Base-by-base conservation (phyloP, 2,329 filamentous ascomycete species). In the Cladosporium sp. region DNA sequence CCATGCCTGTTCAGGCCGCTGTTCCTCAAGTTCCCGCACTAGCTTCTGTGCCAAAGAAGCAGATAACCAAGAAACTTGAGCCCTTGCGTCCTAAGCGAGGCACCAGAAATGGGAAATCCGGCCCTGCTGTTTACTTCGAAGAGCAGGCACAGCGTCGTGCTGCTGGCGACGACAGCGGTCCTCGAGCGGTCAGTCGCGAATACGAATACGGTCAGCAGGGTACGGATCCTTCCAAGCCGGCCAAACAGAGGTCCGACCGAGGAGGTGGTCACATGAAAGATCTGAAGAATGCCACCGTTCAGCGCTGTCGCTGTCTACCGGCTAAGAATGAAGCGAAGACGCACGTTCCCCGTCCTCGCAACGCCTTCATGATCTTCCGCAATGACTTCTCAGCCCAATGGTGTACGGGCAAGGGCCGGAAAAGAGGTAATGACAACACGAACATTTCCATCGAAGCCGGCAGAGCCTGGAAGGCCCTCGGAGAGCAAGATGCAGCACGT, bases 331-430 rank as follows among this genome's bases (percentile, higher is more conserved):
- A 20, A 24, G 20, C 12, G 17, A 35, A 32, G 15, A 20, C 12
- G 2, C 44, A 57, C 25, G 42, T 57, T 25, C 54, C 34, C 8
- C 61, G 61, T 25, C 61, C 61, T 17, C 34, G 45, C 17, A 62
- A 62, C 42, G 49, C 52, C 25, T 62, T 61, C 53, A 62, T 62
- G 32, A 37, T 62, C 42, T 62, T 52, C 53, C 61, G 61, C 42
- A 45, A 17, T 2, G 24, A 57, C n/a, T 50, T 57, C 20, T 35
- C 44, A 15, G 25, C 44, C 17, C 22, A 22, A 5, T 40, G 19
- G 35, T 22, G 22, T 12, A 42, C 34, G 7, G 15, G 22, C n/a
- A 28, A 19, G 35, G 35, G 24, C 24, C 6, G 13, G 44, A 57
- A 57, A 44, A 36, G 52, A 25, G 52, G 52, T 37, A 24, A n/a